Evolutionary conservation across 495 filamentous ascomycete species (phyloP), one percentile per base, ranked within the genome.

Genomic region (Penicillium diatomitis): DNA sequence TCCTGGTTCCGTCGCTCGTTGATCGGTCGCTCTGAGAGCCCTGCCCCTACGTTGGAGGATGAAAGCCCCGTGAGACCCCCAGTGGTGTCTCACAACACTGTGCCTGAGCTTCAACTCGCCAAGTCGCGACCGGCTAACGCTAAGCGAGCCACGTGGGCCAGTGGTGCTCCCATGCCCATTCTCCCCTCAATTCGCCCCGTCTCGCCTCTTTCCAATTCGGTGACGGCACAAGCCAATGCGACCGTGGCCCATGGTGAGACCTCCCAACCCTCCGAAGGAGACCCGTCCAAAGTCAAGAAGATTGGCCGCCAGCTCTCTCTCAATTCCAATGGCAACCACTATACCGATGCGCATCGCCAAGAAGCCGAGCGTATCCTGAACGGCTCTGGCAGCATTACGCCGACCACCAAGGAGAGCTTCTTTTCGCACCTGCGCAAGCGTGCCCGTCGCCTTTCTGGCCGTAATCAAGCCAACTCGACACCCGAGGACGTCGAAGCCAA

Each of bases 1-100:
- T 96, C 92, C 0, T 99, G 94, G 94, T 96, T 97, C 68, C 79
- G 92, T 48, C 86, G 91, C 58, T 97, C 92, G 8, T 73, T 97
- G 47, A 90, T 96, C 54, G 82, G 83, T 43, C 71, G 81, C 49
- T 79, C 82, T 10, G 78, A 76, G 30, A 77, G 75, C 50, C 74
- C 81, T 20, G 74, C 75, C 7, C 73, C 76, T 11, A 39, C 56
- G 20, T 30, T 60, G 32, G 70, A 75, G 12, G 55, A 38, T 11
- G 70, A 75, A 5, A 59, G 56, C 47, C 51, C 63, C 6, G 47
- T 56, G 2, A 60, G 67, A 47, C 76, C 71, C 4, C 63, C 76
- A 8, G 61, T 62, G 4, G 73, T 82, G 28, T 80, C 83, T 31
- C 70, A 80, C 45, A 72, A 73, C 28, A 77, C 79, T 2, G 61